A percentile compares a stretch with the other conserved stretches of the same genome.
These are phyloP conservation scores for Aspergillus wentii DNA, from an alignment of 495 filamentous ascomycete genomes.

Conservation along the genomic window DNA sequence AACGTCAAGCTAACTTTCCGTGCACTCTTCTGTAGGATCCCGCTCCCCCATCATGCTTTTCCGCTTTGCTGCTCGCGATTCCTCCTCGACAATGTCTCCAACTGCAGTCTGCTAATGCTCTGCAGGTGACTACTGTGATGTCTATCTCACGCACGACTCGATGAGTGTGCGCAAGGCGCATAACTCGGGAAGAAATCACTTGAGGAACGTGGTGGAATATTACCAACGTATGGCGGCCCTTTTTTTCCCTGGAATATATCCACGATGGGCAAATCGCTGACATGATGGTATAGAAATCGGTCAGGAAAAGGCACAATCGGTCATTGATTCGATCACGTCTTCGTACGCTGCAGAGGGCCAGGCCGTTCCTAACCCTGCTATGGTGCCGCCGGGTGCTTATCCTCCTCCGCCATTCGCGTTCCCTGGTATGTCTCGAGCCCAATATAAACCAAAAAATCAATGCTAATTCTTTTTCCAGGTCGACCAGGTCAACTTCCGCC, in stretches of 20 bases:
- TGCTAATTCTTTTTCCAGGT: constrained; percentile 16
- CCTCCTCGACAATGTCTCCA: constrained; percentile 1
- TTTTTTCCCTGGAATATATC: no score
- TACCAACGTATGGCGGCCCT: constrained; percentile 73
- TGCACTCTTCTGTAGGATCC: constrained; percentile 66
- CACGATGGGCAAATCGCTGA: constrained; percentile 1
- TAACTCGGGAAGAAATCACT: constrained; percentile 92
- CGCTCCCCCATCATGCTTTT: background rate
- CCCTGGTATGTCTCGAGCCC: constrained; percentile 55
- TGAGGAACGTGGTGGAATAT: constrained; percentile 96
- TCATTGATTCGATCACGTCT: constrained; percentile 94
- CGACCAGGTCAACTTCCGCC: constrained; percentile 49
- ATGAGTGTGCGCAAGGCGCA: constrained; percentile 99
- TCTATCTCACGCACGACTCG: constrained; percentile 99
- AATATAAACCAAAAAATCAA: no score
- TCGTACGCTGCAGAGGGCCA: constrained; percentile 94
- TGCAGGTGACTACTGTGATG: constrained; percentile 98
- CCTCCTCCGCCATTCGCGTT: constrained; percentile 53
- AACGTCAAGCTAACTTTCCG: constrained; percentile 41
- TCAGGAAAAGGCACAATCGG: constrained; percentile 95
- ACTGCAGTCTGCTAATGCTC: constrained; percentile 12
- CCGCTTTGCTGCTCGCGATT: constrained; percentile 4
- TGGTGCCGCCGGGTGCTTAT: constrained; percentile 48
- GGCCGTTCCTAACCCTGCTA: constrained; percentile 75
- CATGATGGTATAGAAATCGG: constrained; percentile 67